Percentiles rank a stretch among this genome's conserved stretches.
Conservation (phyloP, 495 filamentous ascomycete species). For the Penicillium bialowiezense region DNA sequence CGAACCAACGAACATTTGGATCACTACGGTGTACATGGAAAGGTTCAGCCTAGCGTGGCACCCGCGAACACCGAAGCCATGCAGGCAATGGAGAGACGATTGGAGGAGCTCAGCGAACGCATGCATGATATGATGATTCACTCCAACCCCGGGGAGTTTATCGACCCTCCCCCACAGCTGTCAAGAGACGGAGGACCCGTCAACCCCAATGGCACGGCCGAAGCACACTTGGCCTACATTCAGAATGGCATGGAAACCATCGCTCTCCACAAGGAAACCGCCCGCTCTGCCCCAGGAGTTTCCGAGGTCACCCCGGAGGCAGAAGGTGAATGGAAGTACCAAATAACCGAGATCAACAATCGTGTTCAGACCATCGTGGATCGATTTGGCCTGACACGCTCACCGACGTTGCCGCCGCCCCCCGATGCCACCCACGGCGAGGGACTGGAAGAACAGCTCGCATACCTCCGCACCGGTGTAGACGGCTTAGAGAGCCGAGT, state of each 20-base stretch:
- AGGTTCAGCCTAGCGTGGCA: slow-evolving; percentile 15
- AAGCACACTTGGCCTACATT: slow-evolving; percentile 52
- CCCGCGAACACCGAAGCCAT: slow-evolving; percentile 32
- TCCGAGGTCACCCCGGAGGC: slow-evolving; percentile 7
- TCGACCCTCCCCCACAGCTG: slow-evolving; percentile 33
- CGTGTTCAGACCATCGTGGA: slow-evolving; percentile 50
- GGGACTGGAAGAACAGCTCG: slow-evolving; percentile 49
- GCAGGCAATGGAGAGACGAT: slow-evolving; percentile 61
- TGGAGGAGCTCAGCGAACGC: slow-evolving; percentile 70
- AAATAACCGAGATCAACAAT: slow-evolving; percentile 49
- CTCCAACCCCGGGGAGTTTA: slow-evolving; percentile 47
- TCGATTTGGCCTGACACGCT: slow-evolving; percentile 42
- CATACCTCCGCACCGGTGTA: slow-evolving; percentile 63
- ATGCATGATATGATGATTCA: slow-evolving; percentile 65
- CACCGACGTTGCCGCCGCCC: slow-evolving; percentile 45
- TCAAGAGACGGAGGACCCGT: slow-evolving; percentile 16
- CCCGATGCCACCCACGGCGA: slow-evolving; percentile 43
- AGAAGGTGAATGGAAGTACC: slow-evolving; percentile 37
- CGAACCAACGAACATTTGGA: slow-evolving; percentile 65
- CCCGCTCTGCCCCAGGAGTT: background rate
- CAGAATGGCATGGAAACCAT: slow-evolving; percentile 44
- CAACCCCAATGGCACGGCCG: slow-evolving; percentile 29
- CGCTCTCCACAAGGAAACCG: slow-evolving; percentile 5
- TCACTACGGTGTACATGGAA: slow-evolving; percentile 39
- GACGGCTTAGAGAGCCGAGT: slow-evolving; percentile 63